These are phyloP conservation scores for Diaporthe citrichinensis DNA, from an alignment of 2,329 filamentous ascomycete genomes.

Conservation along the genomic window DNA sequence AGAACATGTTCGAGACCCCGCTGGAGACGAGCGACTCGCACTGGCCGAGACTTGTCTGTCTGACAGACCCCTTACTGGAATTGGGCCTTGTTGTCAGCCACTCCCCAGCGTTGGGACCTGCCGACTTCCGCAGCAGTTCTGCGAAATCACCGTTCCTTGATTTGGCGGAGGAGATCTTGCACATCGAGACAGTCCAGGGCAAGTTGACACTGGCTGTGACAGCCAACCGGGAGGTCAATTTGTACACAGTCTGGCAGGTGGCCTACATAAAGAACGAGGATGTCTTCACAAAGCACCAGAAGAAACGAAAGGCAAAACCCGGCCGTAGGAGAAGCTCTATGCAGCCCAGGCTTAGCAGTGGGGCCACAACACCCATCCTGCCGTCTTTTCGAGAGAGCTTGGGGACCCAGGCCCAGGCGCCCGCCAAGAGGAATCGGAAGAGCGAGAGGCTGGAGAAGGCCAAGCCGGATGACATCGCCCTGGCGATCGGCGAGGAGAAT, in stretches of 20 bases:
- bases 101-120: conserved; percentile 57
- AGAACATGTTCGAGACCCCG: conserved; percentile 70
- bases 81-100: conserved; percentile 84
- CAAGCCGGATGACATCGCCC: conserved; percentile 71
- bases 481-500: conserved; percentile 79
- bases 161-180: conserved; percentile 84
- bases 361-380: conserved; percentile 79
- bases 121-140: conserved; percentile 55
- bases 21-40: conserved; percentile 68
- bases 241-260: conserved; percentile 88
- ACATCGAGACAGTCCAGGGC: conserved; percentile 76
- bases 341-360: conserved; percentile 78
- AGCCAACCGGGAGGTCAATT: conserved; percentile 80
- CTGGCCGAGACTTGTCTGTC: conserved; percentile 83
- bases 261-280: conserved; percentile 81
- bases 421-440: conserved; percentile 68
- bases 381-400: conserved; percentile 83
- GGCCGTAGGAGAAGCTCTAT: conserved; percentile 73
- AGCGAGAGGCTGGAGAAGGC: conserved; percentile 63
- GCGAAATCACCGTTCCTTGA: conserved; percentile 74
- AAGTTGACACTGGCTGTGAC: conserved; percentile 83
- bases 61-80: conserved; percentile 89
- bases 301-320: conserved; percentile 61
- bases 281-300: conserved; percentile 62
- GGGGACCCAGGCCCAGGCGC: conserved; percentile 63